phyloP scores from a whole-genome alignment of 1,284 basidiomycete species.

The Cryptococcus sp. region DNA sequence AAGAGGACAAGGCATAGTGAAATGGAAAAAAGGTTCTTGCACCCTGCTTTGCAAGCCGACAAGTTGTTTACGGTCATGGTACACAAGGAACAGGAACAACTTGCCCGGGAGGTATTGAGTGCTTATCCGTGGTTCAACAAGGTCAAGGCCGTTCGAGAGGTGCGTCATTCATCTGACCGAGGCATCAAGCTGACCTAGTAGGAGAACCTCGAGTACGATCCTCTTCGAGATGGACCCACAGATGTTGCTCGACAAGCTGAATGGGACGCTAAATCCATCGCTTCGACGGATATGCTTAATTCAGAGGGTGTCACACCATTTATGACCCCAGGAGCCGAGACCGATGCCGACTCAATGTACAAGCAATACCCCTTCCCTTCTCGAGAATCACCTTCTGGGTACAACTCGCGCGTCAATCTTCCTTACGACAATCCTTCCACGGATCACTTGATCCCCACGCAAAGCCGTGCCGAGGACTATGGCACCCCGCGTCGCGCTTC shows the following conservation, averaged over 20 bases:
- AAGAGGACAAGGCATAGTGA: constrained; percentile 48
- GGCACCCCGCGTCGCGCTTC: constrained; percentile 9
- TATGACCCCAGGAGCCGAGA: constrained; percentile 12
- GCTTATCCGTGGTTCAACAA: constrained; percentile 46
- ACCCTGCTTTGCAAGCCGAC: constrained; percentile 50
- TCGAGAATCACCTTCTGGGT: constrained; percentile 8
- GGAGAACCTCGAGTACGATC: constrained; percentile 49
- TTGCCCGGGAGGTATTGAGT: constrained; percentile 41
- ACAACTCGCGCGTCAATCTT: constrained; percentile 17
- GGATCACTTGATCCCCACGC: constrained; percentile 27
- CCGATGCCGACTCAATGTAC: constrained; percentile 12
- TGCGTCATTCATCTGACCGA: constrained; percentile 12
- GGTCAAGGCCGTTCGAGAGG: constrained; percentile 45
- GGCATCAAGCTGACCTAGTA: constrained; percentile 6
- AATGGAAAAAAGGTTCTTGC: constrained; percentile 51
- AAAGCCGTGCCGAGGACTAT: constrained; percentile 15
- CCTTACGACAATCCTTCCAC: constrained; percentile 36
- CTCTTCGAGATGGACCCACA: constrained; percentile 31
- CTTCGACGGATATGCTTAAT: constrained; percentile 39
- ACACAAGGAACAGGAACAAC: constrained; percentile 45
- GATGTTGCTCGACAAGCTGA: constrained; percentile 35
- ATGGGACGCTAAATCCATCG: constrained; percentile 41
- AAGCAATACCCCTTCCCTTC: constrained; percentile 22
- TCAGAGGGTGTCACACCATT: constrained; percentile 11
- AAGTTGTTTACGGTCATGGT: constrained; percentile 49